Conservation (phyloP, 73 alveolate genomes). For the Diophrys sp. region DNA sequence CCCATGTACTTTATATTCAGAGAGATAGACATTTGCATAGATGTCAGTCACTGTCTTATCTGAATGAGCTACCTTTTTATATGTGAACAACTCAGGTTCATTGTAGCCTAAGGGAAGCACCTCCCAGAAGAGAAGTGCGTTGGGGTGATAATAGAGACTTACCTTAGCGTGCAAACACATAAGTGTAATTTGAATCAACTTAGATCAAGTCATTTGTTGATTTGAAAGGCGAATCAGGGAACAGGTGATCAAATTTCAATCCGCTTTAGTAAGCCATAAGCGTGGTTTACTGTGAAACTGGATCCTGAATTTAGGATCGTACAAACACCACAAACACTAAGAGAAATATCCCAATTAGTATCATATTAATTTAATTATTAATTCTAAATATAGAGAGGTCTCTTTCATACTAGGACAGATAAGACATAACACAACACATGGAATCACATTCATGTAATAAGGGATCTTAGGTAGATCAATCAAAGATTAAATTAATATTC, state of each 20-base stretch:
- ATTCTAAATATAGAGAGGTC: too few species aligned
- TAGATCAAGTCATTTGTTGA: neutral
- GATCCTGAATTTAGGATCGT: neutral
- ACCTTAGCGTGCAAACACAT: neutral
- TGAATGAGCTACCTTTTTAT: neutral
- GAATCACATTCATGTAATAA: too few species aligned
- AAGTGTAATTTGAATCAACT: neutral
- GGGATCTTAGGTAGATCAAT: too few species aligned
- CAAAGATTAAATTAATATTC: too few species aligned
- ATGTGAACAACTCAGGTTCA: neutral
- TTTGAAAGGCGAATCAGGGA: neutral
- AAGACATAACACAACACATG: too few species aligned
- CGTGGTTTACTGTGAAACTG: neutral
- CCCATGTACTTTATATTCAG: constrained; percentile 33
- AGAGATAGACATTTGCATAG: neutral
- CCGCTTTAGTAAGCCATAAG: neutral
- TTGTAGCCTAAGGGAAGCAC: neutral
- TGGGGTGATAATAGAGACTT: neutral
- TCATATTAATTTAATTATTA: too few species aligned
- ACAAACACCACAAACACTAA: neutral
- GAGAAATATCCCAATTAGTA: neutral
- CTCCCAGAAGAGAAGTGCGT: too few species aligned
- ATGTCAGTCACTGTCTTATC: neutral
- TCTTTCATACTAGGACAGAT: too few species aligned
- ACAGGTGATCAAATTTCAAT: neutral